Base-by-base conservation (phyloP, 495 filamentous ascomycete species). In the Penicillium tannophilum region DNA sequence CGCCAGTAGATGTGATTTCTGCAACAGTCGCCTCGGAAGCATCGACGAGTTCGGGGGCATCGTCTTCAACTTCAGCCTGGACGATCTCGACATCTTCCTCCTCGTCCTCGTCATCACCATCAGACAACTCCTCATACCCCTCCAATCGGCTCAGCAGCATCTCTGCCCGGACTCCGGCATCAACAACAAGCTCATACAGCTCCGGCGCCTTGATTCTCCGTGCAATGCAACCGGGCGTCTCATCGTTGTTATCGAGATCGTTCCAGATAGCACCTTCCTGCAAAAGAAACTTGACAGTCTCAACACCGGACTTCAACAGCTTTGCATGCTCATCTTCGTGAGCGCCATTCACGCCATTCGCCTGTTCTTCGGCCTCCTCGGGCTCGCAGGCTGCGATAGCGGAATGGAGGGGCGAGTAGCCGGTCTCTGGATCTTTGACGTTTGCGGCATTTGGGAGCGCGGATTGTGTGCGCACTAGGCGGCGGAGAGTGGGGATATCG, bases 221-320 rank as follows among this genome's bases (percentile, higher is more conserved):
- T 11, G 94, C 94, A 17, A 97, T 66, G 74, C 95, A 98, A 1
- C 91, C 94, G 0, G 94, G 93, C 14, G 95, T 98, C 80, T 98
- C 92, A 56, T 89, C 81, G 45, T 89, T 86, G 39, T 78, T 74
- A 63, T 98, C 91, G 4, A 98, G 77, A 71, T 96, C 92, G 74
- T 98, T 98, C 94, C 94, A 98, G 54, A 98, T 97, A 6, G 90
- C 95, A 3, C 94, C 94, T 67, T 90, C 86, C 63, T 92, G 79
- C 52, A 98, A 78, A 24, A 98, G 78, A 63, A 95, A 84, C 53
- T 81, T 82, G 16, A 97, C 80, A 0, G 88, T 91, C 52, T 86
- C 78, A 39, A 80, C 45, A 83, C 88, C 75, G 11, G 77, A 76
- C 45, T 88, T 78, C 9, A 87, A 66, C 31, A 76, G 68, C 17